Conservation (phyloP, 164 flowering plant genomes). For the Amborella trichopoda region DNA sequence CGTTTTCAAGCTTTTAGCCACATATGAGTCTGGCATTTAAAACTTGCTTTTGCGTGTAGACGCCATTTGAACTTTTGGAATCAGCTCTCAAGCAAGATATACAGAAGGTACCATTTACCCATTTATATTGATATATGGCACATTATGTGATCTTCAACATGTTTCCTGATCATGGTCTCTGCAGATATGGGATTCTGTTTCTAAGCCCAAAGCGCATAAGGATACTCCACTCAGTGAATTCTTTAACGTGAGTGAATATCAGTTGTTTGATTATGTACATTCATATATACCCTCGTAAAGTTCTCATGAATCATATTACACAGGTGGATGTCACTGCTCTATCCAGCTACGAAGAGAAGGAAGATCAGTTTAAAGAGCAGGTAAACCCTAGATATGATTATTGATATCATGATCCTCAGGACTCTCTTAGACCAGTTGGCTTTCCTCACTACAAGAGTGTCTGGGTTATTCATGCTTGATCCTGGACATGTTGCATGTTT, state of each 20-base stretch:
- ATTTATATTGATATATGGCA: neutral
- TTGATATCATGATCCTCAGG: too few species aligned
- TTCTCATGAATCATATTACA: neutral
- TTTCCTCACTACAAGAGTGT: too few species aligned
- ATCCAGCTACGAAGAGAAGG: conserved; percentile 57
- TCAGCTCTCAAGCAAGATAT: conserved; percentile 48
- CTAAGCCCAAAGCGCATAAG: conserved; percentile 42
- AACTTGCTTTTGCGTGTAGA: conserved; percentile 27
- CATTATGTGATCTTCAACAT: neutral
- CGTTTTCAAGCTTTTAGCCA: too few species aligned
- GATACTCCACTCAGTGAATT: conserved; percentile 50
- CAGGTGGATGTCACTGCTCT: conserved; percentile 52
- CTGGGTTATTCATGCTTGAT: too few species aligned
- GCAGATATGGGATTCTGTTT: conserved; percentile 57
- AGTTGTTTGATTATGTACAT: neutral
- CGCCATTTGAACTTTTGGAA: conserved; percentile 45
- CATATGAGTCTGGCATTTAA: too few species aligned
- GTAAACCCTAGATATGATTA: too few species aligned
- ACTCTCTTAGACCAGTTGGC: too few species aligned
- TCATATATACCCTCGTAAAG: neutral
- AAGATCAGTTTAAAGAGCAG: conserved; percentile 52
- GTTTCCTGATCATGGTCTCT: conserved; percentile 2
- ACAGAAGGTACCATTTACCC: conserved; percentile 29
- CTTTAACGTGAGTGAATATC: conserved; percentile 36
- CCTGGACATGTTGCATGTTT: too few species aligned